Evolutionary conservation across 805 yeast species (phyloP).

Genomic region (Metschnikowia continentalis): DNA sequence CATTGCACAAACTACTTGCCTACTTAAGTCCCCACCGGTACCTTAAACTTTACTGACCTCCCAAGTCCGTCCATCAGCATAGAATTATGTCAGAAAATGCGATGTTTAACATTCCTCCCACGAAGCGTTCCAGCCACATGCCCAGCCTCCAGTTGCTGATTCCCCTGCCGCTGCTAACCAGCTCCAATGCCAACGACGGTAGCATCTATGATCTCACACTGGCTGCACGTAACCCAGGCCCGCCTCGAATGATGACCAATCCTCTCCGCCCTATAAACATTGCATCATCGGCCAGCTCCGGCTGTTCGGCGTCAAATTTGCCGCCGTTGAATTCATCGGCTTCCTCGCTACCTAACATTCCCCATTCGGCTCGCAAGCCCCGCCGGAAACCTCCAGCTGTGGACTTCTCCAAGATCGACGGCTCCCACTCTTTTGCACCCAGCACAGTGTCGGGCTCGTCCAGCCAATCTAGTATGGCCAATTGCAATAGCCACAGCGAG

Average conservation of each 20-base stretch:
- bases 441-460: constrained; percentile 3
- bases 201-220: neutral
- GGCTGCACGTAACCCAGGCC: constrained; percentile 2
- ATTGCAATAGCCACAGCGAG: constrained; percentile 1
- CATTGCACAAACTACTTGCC: neutral
- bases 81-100: constrained; percentile 18
- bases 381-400: constrained; percentile 42
- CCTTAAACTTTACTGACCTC: neutral
- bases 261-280: neutral
- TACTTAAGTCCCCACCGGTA: neutral
- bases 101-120: constrained; percentile 34
- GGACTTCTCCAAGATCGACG: constrained; percentile 35
- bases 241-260: neutral
- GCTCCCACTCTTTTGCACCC: constrained; percentile 20
- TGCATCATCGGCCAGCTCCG: neutral
- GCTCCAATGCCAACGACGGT: neutral
- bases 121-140: constrained; percentile 19
- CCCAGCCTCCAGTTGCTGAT: constrained; percentile 26
- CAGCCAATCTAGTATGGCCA: constrained; percentile 5
- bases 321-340: neutral
- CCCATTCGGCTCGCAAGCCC: constrained; percentile 7
- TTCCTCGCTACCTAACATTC: constrained; percentile 12
- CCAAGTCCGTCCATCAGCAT: too few relatives aligned
- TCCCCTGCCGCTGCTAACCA: constrained; percentile 23
- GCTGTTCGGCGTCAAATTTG: neutral